Conservation (phyloP, 768 basidiomycete species). For the Suillus cothurnatus region DNA sequence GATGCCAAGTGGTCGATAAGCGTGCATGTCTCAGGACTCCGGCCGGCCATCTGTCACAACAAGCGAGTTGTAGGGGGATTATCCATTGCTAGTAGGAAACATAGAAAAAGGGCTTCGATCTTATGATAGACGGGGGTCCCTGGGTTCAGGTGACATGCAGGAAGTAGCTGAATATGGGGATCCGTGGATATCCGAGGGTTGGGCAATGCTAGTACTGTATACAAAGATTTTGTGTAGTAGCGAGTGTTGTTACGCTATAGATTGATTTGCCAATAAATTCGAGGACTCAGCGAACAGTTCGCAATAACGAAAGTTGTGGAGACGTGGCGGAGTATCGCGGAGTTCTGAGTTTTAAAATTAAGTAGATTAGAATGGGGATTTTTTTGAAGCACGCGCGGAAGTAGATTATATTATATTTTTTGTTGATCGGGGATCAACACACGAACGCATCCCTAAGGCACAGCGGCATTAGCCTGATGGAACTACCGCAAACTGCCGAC, state of each 20-base stretch:
- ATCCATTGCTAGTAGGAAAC: too few relatives aligned
- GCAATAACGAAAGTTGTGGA: conserved; percentile 11
- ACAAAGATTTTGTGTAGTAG: too few relatives aligned
- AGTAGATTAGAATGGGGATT: conserved; percentile 7
- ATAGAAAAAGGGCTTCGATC: neutral
- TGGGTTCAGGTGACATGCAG: conserved; percentile 16
- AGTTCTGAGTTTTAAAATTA: conserved; percentile 27
- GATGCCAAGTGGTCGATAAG: conserved; percentile 1
- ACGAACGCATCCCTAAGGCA: conserved; percentile 38
- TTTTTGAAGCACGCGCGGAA: conserved; percentile 31
- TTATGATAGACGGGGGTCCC: conserved; percentile 19
- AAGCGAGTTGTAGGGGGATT: too few relatives aligned
- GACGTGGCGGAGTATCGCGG: conserved; percentile 25
- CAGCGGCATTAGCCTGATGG: conserved; percentile 25
- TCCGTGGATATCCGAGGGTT: conserved; percentile 13
- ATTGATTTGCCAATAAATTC: neutral
- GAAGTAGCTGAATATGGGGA: conserved; percentile 6
- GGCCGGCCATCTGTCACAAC: too few relatives aligned
- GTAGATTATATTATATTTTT: conserved; percentile 36
- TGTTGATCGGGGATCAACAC: conserved; percentile 67
- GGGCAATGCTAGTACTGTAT: too few relatives aligned
- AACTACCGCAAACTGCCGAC: conserved; percentile 35
- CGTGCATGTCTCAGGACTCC: too few relatives aligned
- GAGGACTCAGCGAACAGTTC: conserved; percentile 23
- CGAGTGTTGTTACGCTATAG: too few relatives aligned